Evolutionary conservation across 148 eudicot species (phyloP).

Genomic region (Diospyros kaki): DNA sequence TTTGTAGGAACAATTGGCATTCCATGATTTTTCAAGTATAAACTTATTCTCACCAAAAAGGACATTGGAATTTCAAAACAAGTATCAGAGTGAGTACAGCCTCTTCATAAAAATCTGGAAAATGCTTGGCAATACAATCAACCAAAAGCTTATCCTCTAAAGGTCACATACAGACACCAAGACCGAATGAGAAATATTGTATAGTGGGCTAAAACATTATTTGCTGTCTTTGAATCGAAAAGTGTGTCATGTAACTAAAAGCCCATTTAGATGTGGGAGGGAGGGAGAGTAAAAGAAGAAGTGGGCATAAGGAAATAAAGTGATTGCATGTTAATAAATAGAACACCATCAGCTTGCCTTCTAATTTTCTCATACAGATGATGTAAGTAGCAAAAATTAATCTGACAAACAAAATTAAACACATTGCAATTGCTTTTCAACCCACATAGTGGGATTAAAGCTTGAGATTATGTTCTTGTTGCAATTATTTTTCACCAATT

Average conservation of each 20-base stretch:
- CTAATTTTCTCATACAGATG: neutral
- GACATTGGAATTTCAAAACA: too few relatives aligned
- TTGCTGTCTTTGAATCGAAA: neutral
- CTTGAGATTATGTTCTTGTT: too few relatives aligned
- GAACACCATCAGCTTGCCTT: neutral
- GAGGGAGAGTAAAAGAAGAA: neutral
- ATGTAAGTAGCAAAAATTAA: neutral
- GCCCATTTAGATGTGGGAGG: neutral
- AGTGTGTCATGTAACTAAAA: neutral
- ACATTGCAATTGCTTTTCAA: neutral
- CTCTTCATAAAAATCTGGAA: too few relatives aligned
- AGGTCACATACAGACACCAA: neutral
- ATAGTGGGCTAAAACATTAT: too few relatives aligned
- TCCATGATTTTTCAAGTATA: neutral
- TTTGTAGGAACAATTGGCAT: neutral
- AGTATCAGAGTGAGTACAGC: too few relatives aligned
- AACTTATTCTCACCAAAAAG: neutral
- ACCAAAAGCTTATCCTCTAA: too few relatives aligned
- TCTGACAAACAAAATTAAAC: neutral
- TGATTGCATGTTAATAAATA: neutral
- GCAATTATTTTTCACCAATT: too few relatives aligned
- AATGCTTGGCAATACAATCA: too few relatives aligned
- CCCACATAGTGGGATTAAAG: too few relatives aligned
- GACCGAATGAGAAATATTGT: neutral
- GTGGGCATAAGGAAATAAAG: neutral